Conservation (phyloP, 441 rosid genomes). For the Gossypium trilobum region DNA sequence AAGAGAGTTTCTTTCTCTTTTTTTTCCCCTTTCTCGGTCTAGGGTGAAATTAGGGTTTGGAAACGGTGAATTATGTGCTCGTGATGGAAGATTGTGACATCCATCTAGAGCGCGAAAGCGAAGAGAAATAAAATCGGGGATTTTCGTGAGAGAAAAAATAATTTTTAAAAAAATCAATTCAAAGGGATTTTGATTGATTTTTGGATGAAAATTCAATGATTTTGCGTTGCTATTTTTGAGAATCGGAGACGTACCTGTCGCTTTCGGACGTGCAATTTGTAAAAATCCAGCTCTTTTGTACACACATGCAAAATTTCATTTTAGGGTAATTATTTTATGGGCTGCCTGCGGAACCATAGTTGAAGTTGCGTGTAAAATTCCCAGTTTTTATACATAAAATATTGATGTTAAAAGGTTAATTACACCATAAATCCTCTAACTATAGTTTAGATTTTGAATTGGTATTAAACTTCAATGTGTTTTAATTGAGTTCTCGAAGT, state of each 20-base stretch:
- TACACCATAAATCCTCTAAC: no score
- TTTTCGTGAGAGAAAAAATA: not conserved
- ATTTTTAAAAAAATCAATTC: not conserved
- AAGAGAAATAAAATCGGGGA: not conserved
- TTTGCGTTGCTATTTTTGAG: not conserved
- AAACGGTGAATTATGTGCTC: slow-evolving; percentile 18
- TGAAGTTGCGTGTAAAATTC: not conserved
- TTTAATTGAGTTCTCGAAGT: no score
- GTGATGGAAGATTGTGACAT: slow-evolving; percentile 36
- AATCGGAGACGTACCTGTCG: not conserved
- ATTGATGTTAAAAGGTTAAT: not conserved
- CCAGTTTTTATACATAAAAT: not conserved
- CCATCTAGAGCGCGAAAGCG: slow-evolving; percentile 32
- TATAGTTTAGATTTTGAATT: no score
- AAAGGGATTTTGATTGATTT: not conserved
- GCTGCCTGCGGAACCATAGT: not conserved
- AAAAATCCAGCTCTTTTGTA: not conserved
- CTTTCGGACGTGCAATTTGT: not conserved
- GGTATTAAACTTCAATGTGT: no score
- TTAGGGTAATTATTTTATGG: not conserved
- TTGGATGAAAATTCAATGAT: not conserved
- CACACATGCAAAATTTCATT: not conserved
- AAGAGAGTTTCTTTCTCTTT: not conserved
- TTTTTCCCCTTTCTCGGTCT: slow-evolving; percentile 2
- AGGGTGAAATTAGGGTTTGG: slow-evolving; percentile 22